Base-by-base conservation (phyloP, 306 rosid species). In the Pterocarpus macrocarpus region DNA sequence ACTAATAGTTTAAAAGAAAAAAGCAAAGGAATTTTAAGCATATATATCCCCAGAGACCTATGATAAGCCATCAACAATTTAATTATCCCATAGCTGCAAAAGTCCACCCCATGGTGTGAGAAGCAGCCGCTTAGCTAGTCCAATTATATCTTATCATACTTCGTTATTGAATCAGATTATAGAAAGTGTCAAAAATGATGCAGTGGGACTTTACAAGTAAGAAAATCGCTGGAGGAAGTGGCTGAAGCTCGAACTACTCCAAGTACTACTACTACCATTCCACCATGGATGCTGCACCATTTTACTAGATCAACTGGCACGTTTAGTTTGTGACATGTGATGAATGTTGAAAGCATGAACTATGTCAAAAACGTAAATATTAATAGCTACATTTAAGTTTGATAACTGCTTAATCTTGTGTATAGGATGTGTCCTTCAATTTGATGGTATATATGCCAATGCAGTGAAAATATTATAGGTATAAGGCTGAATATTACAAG, bases 211-310 rank as follows among this genome's bases (percentile, higher is more conserved):
- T 73, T 75, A 34, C 81, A 65, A 76, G 87, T 76, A 76, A 82
- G 81, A 69, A 87, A 35, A 61, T 43, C 39, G 1, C 13, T 17
- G 70, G 76, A 80, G 45, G 86, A 81, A 64, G 77, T 56, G 63
- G 80, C 28, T 53, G 90, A 47, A 81, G 63, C 56, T 64, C 70
- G 52, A 71, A 39, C 82, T 35, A 80, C 35, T 64, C 82, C 85
- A 3, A 35, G 71, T 34, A 10, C 65, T 8, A 68, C 8, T 14
- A 67, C 76, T 44, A 71, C 44, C 33, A 85, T 91, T 65, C 94
- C 92, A 44, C 80, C 86, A 7, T 90, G 97, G 97, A 89, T 93
- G 94, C 82, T 87, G 47, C 83, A 28, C 58, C 86, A 80, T 70
- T 76, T 78, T 72, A 66, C 82, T 14, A 68, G 80, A 64, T 81